Conservation (phyloP, 2,329 filamentous ascomycete species). For the Phoma sp. region DNA sequence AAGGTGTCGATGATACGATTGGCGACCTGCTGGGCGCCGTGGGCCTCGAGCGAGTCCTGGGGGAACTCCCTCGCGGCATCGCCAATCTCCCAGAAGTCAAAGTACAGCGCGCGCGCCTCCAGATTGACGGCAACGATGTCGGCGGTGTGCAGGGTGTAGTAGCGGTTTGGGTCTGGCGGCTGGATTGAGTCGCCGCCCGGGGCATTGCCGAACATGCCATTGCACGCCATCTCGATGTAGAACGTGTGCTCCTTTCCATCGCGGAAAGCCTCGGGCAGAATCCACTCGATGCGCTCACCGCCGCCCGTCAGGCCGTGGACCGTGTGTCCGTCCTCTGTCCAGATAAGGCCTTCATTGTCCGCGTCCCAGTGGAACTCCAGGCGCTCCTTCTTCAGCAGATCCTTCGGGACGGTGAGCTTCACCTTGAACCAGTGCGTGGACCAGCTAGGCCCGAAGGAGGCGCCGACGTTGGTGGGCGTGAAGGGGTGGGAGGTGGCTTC, state of each 20-base stretch:
- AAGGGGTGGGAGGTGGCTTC: slow-evolving; percentile 82
- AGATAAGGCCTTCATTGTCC: slow-evolving; percentile 92
- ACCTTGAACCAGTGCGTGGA: slow-evolving; percentile 97
- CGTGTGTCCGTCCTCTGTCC: slow-evolving; percentile 87
- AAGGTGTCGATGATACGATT: slow-evolving; percentile 92
- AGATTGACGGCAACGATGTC: slow-evolving; percentile 90
- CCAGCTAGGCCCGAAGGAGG: slow-evolving; percentile 92
- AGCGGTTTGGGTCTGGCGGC: slow-evolving; percentile 83
- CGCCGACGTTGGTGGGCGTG: slow-evolving; percentile 74
- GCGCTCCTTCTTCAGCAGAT: slow-evolving; percentile 76
- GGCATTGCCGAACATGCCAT: slow-evolving; percentile 96
- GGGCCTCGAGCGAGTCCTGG: slow-evolving; percentile 84
- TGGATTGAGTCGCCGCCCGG: slow-evolving; percentile 84
- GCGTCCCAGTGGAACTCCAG: slow-evolving; percentile 98
- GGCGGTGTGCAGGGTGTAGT: slow-evolving; percentile 76
- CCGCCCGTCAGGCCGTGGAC: slow-evolving; percentile 91
- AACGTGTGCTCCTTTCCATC: slow-evolving; percentile 87
- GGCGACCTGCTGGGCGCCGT: slow-evolving; percentile 80
- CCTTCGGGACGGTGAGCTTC: slow-evolving; percentile 74
- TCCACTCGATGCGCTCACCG: slow-evolving; percentile 89
- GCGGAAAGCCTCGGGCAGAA: slow-evolving; percentile 79
- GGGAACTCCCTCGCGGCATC: slow-evolving; percentile 94
- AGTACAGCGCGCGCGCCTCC: slow-evolving; percentile 79
- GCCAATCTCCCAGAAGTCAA: slow-evolving; percentile 94
- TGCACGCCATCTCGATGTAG: slow-evolving; percentile 98